Base-by-base conservation (phyloP, 1,284 basidiomycete species). In the Pyrrhoderma lamaoense region DNA sequence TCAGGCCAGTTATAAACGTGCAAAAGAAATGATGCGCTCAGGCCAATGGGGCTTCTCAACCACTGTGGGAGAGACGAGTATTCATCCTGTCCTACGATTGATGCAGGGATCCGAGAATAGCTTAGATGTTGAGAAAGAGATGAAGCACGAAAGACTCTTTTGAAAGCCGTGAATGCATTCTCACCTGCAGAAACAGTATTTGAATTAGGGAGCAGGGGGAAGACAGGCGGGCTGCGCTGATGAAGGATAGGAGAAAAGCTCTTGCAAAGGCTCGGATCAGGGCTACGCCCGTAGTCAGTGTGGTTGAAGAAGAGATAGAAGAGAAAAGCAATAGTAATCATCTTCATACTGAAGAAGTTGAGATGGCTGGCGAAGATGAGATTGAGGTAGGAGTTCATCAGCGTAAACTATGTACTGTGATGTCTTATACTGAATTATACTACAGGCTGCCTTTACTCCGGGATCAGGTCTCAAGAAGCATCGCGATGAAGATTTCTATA, bases 101-200 rank as follows among this genome's bases (percentile, higher is more conserved):
- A 62, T 58, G 60, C 62, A 56, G 53, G 46, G 58, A 51, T 60
- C 57, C 56, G 39, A 40, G 16, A 22, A 50, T 42, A 40, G 5
- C 14, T 16, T 16, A 16, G 60, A 61, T 27, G 62, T 65, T 38
- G 69, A 72, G 27, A 57, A 64, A 48, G 77, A 47, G 73, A 78
- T 16, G 79, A 78, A 16, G 62, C 63, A 40, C 75, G 87, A 52
- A 80, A 83, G 43, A 72, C 75, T 8, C 70, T 99, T 43, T 68
- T 99, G 42, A 78, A 79, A 40, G 78, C 79, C 25, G 82, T 99
- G 40, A 87, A 83, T 58, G 72, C 84, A 2, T 99, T 97, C 72
- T 78, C 75, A 21, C 95, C 95, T 3, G 66, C 74, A 1, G 95
- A 98, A 67, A 99, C 95, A 0, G 85, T 98, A 23, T 87, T 99